Evolutionary conservation across 192 early-diverging fungal genomes (phyloP), one percentile per base, ranked within the genome.

Genomic region (Coemansia biformis): DNA sequence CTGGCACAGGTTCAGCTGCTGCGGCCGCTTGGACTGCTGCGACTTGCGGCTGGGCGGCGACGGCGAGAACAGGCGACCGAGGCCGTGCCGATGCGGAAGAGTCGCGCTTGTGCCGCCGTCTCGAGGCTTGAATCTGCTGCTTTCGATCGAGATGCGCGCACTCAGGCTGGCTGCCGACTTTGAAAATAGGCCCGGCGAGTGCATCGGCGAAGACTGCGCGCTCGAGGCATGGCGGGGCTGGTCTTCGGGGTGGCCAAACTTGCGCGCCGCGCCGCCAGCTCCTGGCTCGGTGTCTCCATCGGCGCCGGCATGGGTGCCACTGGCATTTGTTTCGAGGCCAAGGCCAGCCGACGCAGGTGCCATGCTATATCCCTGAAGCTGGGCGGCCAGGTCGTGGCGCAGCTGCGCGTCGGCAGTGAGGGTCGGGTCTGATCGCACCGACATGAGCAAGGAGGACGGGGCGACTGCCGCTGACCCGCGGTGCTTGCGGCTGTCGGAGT

Each of bases 181-280:
- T 8, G 67, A 71, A 24, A 71, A 17, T 5, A 59, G 30, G n/a
- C 54, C 60, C 0, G 67, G 56, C 19, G 60, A 55, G 29, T 38
- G 43, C 5, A 38, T 36, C 6, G 52, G 67, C 26, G 56, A 66
- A n/a, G 44, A 28, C 4, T 24, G 43, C 9, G 47, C 12, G 18
- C 28, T 39, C 9, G 60, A 37, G 3, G 37, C 43, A 19, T 51
- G 37, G 8, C 47, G 54, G 16, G 62, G 47, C 49, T 63, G 40
- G 2, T 44, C 38, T 10, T 71, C 56, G 16, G 59, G 67, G 3
- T 71, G 67, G 36, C 60, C 63, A 16, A 63, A 57, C 46, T 71
- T 71, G 56, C 67, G 67, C 4, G 22, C 38, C n/a, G n/a, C n/a
- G n/a, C n/a, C n/a, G n/a, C 6, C 24, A 26, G 24, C 24, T 5